These are phyloP conservation scores for Pochonia chlamydosporia DNA, from an alignment of 2,329 filamentous ascomycete genomes.

Conservation along the genomic window DNA sequence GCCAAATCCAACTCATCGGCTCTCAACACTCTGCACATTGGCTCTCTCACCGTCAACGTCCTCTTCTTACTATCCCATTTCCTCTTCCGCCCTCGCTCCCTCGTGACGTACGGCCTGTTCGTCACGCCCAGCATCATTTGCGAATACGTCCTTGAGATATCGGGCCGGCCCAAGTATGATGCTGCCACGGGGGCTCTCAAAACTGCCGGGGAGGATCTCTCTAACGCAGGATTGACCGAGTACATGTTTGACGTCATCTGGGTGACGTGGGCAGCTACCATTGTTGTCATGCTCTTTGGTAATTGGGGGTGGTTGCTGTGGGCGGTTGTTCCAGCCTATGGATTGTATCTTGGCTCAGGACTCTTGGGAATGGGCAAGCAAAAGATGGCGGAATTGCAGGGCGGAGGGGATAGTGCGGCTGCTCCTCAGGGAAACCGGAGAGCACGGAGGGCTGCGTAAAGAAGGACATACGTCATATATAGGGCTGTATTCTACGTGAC, in stretches of 20 bases:
- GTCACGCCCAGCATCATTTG: conserved; percentile 71
- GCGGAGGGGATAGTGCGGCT: conserved; percentile 23
- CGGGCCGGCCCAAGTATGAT: conserved; percentile 72
- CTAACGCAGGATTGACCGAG: conserved; percentile 82
- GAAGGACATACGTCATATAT: background rate
- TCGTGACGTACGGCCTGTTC: conserved; percentile 64
- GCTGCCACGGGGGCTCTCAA: conserved; percentile 60
- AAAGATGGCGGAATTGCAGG: conserved; percentile 43
- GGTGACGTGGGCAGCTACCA: conserved; percentile 79
- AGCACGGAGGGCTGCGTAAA: conserved; percentile 47
- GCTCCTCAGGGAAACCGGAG: conserved; percentile 44
- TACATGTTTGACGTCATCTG: conserved; percentile 98
- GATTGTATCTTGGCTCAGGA: conserved; percentile 46
- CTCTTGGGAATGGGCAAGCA: conserved; percentile 49
- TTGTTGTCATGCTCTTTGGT: conserved; percentile 70
- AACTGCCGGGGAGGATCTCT: conserved; percentile 79
- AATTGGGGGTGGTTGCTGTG: conserved; percentile 65
- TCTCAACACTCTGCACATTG: conserved; percentile 77
- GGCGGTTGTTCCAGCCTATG: conserved; percentile 50
- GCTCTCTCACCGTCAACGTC: conserved; percentile 64
- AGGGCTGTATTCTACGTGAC: no score
- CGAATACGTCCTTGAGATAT: conserved; percentile 78
- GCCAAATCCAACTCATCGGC: conserved; percentile 74
- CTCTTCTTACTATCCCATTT: conserved; percentile 71
- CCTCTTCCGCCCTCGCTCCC: conserved; percentile 57